These are phyloP conservation scores for Alternaria dauci DNA, from an alignment of 2,329 filamentous ascomycete species.

Conservation along the genomic window DNA sequence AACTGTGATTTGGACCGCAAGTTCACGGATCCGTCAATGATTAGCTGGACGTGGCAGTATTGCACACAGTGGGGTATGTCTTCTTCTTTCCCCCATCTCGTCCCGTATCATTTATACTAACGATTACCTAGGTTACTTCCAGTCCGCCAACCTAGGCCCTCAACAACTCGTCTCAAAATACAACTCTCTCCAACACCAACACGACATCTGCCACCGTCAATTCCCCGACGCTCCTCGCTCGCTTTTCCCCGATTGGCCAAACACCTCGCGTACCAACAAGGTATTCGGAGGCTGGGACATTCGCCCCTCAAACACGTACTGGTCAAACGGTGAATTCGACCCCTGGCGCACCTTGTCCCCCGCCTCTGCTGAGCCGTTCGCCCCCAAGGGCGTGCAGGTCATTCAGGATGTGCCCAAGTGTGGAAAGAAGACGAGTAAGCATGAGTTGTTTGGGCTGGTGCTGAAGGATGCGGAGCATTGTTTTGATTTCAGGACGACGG, in stretches of 20 bases:
- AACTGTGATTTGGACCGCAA: conserved; percentile 52
- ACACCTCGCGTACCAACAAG: conserved; percentile 51
- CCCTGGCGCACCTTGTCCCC: conserved; percentile 61
- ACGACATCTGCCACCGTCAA: conserved; percentile 58
- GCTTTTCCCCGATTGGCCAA: conserved; percentile 55
- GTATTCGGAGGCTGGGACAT: conserved; percentile 61
- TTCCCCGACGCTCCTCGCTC: conserved; percentile 55
- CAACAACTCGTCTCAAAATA: conserved; percentile 59
- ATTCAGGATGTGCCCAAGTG: conserved; percentile 40
- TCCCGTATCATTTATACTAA: conserved; percentile 8
- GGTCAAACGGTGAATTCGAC: conserved; percentile 61
- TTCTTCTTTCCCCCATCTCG: background rate
- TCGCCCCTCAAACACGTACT: conserved; percentile 62
- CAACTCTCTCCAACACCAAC: conserved; percentile 56
- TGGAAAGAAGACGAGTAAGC: conserved; percentile 45
- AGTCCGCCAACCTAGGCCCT: conserved; percentile 58
- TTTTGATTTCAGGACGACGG: conserved; percentile 55
- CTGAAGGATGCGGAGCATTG: conserved; percentile 58
- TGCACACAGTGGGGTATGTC: conserved; percentile 60
- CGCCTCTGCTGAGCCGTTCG: conserved; percentile 53
- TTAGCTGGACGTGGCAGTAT: conserved; percentile 62
- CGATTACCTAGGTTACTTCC: conserved; percentile 52
- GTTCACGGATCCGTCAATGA: conserved; percentile 48
- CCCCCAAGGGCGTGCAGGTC: conserved; percentile 42
- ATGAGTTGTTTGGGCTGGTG: conserved; percentile 59